Evolutionary conservation across 179 eudicot species (phyloP).

Genomic region (Gypsophila paniculata): DNA sequence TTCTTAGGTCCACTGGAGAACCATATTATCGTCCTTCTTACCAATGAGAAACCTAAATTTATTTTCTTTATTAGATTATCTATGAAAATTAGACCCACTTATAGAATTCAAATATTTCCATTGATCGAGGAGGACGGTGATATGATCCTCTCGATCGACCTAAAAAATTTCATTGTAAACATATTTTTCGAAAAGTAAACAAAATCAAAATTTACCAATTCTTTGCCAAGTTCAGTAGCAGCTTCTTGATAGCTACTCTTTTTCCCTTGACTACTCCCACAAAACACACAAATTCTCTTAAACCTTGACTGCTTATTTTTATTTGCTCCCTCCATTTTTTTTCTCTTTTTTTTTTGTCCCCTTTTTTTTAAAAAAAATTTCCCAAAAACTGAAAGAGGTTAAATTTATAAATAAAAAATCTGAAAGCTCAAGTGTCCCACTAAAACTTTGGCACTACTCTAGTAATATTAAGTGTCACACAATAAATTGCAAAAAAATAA

Average conservation of each 20-base stretch:
- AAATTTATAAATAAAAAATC: conserved; percentile 11
- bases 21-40: too few relatives aligned
- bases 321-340: conserved; percentile 49
- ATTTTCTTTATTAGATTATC: too few relatives aligned
- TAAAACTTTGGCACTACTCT: conserved; percentile 2
- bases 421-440: not conserved
- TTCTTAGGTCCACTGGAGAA: too few relatives aligned
- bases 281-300: conserved; percentile 39
- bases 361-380: not conserved
- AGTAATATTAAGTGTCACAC: not conserved
- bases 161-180: too few relatives aligned
- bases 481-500: conserved; percentile 14
- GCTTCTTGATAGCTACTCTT: conserved; percentile 39
- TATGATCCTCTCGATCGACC: too few relatives aligned
- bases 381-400: not conserved
- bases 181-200: not conserved
- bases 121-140: too few relatives aligned
- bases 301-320: conserved; percentile 37
- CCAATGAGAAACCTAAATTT: too few relatives aligned
- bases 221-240: conserved; percentile 36
- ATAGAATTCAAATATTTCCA: too few relatives aligned
- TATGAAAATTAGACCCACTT: too few relatives aligned
- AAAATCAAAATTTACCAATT: conserved; percentile 27
- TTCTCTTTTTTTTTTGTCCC: not conserved
- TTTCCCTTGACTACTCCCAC: conserved; percentile 42